phyloP scores from a whole-genome alignment of 2,329 filamentous ascomycete genomes.

The Neopestalotiopsis sp. region DNA sequence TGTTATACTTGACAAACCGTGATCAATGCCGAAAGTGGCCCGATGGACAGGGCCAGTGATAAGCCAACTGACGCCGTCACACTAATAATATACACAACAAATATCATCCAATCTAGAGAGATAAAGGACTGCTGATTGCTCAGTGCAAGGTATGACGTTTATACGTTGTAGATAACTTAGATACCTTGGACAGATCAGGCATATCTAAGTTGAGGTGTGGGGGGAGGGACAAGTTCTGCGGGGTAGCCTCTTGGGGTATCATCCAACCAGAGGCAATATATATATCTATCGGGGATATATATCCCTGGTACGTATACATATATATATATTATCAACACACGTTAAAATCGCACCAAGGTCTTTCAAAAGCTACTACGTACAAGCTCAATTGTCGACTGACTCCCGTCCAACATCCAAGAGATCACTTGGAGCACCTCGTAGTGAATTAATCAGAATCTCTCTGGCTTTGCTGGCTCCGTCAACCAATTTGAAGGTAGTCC shows the following conservation, averaged over 20 bases:
- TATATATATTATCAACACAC: no score
- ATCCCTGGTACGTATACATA: no score
- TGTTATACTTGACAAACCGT: no score
- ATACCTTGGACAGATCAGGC: background rate
- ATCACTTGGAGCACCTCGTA: background rate
- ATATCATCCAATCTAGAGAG: background rate
- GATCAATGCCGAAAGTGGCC: background rate
- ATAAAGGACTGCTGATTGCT: background rate
- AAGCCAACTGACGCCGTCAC: background rate
- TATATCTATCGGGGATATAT: no score
- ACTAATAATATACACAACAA: background rate
- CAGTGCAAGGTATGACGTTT: background rate
- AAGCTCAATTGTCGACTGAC: no score
- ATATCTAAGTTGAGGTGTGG: background rate
- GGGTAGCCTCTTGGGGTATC: background rate
- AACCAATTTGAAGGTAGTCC: background rate
- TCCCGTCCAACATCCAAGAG: no score
- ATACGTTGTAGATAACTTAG: background rate
- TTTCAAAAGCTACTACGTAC: no score
- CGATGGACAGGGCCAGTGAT: background rate
- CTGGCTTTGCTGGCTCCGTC: background rate
- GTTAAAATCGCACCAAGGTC: no score
- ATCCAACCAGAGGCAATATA: no score
- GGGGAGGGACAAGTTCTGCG: background rate
- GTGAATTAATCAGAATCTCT: background rate